Percentiles rank a stretch among this genome's conserved stretches.
phyloP scores from a whole-genome alignment of 805 yeast species.

The Blastobotrys terrestris region DNA sequence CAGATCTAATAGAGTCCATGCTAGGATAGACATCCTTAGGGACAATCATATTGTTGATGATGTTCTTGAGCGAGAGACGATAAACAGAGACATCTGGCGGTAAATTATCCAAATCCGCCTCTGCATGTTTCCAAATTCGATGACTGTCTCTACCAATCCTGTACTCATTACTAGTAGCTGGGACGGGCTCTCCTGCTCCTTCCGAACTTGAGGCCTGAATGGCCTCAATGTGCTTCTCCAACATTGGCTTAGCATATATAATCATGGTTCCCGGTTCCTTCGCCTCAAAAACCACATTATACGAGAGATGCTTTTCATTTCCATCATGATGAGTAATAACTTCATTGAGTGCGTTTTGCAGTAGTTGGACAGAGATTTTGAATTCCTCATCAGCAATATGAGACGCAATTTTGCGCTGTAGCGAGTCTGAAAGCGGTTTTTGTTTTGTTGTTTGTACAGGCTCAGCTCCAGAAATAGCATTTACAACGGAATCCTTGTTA shows the following conservation, averaged over 20 bases:
- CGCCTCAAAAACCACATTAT: constrained; percentile 21
- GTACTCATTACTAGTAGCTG: constrained; percentile 1
- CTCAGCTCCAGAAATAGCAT: background rate
- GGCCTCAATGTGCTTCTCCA: constrained; percentile 18
- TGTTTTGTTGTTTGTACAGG: background rate
- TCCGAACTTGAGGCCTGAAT: constrained; percentile 19
- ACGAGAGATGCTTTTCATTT: constrained; percentile 30
- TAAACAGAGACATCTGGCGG: constrained; percentile 23
- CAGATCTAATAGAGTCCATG: background rate
- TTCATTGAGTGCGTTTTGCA: constrained; percentile 40
- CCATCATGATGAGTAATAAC: constrained; percentile 33
- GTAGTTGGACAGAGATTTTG: constrained; percentile 48
- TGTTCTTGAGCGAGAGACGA: constrained; percentile 15
- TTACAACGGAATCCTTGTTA: background rate
- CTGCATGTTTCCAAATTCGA: constrained; percentile 15
- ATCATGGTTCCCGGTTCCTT: constrained; percentile 21
- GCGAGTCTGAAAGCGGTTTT: background rate
- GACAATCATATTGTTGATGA: constrained; percentile 19
- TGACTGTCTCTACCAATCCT: constrained; percentile 12
- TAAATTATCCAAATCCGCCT: constrained; percentile 4
- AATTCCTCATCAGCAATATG: constrained; percentile 65
- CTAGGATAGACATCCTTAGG: constrained; percentile 25
- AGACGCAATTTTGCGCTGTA: constrained; percentile 29
- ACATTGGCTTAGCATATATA: constrained; percentile 27
- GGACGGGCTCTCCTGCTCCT: constrained; percentile 1